phyloP scores from a whole-genome alignment of 2,329 filamentous ascomycete species.

The Hymenoscyphus fructigenus region DNA sequence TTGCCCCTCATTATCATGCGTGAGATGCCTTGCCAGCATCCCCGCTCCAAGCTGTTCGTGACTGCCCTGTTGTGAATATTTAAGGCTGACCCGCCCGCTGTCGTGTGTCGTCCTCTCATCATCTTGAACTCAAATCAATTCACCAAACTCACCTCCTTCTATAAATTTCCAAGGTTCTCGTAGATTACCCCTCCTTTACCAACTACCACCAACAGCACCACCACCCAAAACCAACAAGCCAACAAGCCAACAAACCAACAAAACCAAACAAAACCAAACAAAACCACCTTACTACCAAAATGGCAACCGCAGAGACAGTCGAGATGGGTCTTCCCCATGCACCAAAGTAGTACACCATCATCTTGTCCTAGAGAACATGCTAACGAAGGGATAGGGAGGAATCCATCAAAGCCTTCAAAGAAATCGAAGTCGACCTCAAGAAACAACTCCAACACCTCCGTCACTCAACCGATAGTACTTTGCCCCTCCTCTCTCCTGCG shows the following conservation, averaged over 20 bases:
- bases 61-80: not conserved
- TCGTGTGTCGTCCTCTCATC: not conserved
- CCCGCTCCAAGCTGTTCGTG: not conserved
- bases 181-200: not conserved
- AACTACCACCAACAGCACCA: not conserved
- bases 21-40: slow-evolving; percentile 4
- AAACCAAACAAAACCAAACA: not conserved
- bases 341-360: slow-evolving; percentile 42
- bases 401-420: slow-evolving; percentile 49
- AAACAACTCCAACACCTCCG: slow-evolving; percentile 49
- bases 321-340: slow-evolving; percentile 43
- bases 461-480: slow-evolving; percentile 44
- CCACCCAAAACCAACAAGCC: not conserved
- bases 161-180: not conserved
- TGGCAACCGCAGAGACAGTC: slow-evolving; percentile 49
- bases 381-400: slow-evolving; percentile 42
- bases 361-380: not conserved
- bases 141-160: not conserved
- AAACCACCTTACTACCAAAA: slow-evolving; percentile 13
- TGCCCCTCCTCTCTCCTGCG: slow-evolving; percentile 27
- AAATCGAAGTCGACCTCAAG: slow-evolving; percentile 52
- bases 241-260: not conserved
- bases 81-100: slow-evolving; percentile 1
- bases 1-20: not conserved
- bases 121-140: not conserved